Percentiles rank a stretch among this genome's conserved stretches.
Evolutionary conservation across 352 stramenopile genomes (phyloP).

Genomic region (Stramenopiles sp.): DNA sequence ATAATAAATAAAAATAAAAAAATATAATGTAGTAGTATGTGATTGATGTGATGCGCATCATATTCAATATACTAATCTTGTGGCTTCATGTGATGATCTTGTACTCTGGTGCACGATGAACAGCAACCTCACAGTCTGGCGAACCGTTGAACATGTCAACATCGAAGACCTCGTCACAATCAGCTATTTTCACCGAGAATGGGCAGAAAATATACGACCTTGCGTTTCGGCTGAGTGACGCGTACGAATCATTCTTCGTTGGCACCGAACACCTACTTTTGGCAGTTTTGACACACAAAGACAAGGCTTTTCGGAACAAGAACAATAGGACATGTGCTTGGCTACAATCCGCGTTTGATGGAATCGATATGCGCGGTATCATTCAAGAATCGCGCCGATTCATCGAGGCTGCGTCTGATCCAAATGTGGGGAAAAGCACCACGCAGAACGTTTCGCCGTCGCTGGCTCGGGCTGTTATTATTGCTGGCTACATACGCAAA

Average conservation of each 20-base stretch:
- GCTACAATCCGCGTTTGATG: neutral
- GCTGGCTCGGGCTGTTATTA: neutral
- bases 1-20: no score
- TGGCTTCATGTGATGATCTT: no score
- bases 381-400: neutral
- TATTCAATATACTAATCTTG: no score
- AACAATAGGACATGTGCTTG: neutral
- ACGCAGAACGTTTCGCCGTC: neutral
- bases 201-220: neutral
- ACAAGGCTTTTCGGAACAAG: neutral
- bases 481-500: neutral
- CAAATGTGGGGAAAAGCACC: neutral
- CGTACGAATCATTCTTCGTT: neutral
- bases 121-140: no score
- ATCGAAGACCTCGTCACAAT: no score
- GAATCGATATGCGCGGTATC: neutral
- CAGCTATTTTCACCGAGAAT: neutral
- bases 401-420: neutral
- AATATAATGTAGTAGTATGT: no score
- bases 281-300: neutral
- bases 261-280: neutral
- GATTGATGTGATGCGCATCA: no score
- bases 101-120: no score
- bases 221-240: neutral
- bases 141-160: no score